phyloP scores from a whole-genome alignment of 2,329 filamentous ascomycete genomes.

The Dactylella cylindrospora region DNA sequence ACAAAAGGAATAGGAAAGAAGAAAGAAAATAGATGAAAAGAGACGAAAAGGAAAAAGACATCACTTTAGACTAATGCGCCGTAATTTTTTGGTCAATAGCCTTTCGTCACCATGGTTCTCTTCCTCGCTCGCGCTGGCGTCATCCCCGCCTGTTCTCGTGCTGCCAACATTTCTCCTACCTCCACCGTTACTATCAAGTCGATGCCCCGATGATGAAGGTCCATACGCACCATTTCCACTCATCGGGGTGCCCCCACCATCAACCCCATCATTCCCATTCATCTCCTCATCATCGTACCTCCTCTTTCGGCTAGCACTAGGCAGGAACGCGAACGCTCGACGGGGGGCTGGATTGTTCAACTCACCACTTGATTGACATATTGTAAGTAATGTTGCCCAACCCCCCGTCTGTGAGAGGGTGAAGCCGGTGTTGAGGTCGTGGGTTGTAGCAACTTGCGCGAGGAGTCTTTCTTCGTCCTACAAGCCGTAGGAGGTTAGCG shows the following conservation, averaged over 20 bases:
- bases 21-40: not conserved
- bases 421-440: conserved; percentile 77
- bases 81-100: conserved; percentile 49
- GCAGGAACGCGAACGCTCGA: conserved; percentile 41
- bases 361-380: conserved; percentile 97
- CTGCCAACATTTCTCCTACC: conserved; percentile 3
- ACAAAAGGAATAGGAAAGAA: no score
- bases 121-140: conserved; percentile 6
- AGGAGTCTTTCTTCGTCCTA: conserved; percentile 88
- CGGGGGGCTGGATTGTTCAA: conserved; percentile 60
- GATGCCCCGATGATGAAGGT: no score
- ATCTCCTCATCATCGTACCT: conserved; percentile 30
- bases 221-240: no score
- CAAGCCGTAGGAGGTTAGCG: conserved; percentile 33
- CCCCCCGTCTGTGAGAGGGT: conserved; percentile 83
- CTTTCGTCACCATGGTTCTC: conserved; percentile 44
- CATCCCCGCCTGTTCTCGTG: not conserved
- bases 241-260: conserved; percentile 9
- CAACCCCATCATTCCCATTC: conserved; percentile 4
- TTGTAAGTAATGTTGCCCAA: conserved; percentile 90
- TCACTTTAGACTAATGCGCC: conserved; percentile 49
- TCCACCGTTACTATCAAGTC: conserved; percentile 1
- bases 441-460: conserved; percentile 77
- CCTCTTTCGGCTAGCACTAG: conserved; percentile 44
- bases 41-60: not conserved